Conservation (phyloP, 768 basidiomycete genomes). For the Bullera alba region DNA sequence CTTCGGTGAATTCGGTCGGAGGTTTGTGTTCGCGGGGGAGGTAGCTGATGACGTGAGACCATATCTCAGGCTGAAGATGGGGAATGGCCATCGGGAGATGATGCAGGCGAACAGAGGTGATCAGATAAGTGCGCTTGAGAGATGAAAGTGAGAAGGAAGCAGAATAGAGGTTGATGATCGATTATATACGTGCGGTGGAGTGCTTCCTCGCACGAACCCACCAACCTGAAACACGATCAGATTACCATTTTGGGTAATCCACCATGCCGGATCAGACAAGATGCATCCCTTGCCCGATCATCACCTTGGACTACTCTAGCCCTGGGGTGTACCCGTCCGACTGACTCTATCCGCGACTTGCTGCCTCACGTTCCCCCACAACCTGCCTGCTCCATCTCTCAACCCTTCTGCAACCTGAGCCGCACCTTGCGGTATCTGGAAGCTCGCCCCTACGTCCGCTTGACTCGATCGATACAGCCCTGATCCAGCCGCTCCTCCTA, state of each 20-base stretch:
- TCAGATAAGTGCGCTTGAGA: too few species aligned
- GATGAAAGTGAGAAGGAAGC: too few species aligned
- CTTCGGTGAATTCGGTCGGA: too few species aligned
- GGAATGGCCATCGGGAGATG: too few species aligned
- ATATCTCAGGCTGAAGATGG: too few species aligned
- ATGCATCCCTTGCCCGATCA: not conserved
- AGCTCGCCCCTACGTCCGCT: slow-evolving; percentile 28
- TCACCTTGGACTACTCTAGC: slow-evolving; percentile 5
- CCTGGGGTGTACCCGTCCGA: slow-evolving; percentile 36
- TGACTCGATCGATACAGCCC: slow-evolving; percentile 78
- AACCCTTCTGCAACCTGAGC: slow-evolving; percentile 63
- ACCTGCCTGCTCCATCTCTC: slow-evolving; percentile 75
- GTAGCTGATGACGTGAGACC: too few species aligned
- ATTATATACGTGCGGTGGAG: too few species aligned
- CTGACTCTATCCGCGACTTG: slow-evolving; percentile 53
- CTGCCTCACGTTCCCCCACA: slow-evolving; percentile 83
- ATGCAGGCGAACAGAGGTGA: too few species aligned
- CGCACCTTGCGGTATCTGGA: slow-evolving; percentile 36
- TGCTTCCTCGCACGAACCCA: too few species aligned
- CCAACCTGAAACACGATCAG: too few species aligned
- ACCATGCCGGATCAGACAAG: not conserved
- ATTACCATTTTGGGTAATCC: not conserved
- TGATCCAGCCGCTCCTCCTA: slow-evolving; percentile 77
- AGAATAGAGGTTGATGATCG: too few species aligned
- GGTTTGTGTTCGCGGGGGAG: too few species aligned